Evolutionary conservation across 2,329 filamentous ascomycete genomes (phyloP), one percentile per base, ranked within the genome.

Genomic region (Aspergillus pseudotamarii): DNA sequence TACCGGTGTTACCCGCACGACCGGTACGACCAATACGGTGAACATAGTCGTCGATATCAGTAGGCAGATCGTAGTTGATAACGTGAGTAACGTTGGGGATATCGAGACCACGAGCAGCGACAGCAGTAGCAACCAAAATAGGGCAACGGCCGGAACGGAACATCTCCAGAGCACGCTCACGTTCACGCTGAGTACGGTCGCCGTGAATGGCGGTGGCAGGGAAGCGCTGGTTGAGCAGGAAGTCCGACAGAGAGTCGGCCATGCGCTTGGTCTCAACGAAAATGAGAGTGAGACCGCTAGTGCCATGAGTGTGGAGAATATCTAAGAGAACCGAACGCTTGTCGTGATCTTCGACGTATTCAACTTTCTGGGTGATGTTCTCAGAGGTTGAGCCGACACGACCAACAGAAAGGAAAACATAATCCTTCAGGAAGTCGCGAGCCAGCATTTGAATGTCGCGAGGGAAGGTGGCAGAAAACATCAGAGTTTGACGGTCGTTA

Each of bases 251-350:
- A 19, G 94, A 94, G 80, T 99, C 95, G 65, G 95, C 95, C 94
- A 98, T 98, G 73, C 95, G 94, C 90, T 99, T 99, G 66, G 95
- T 98, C 86, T 98, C 95, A 67, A 99, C 95, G 82, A 99, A 99
- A 78, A 99, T 97, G 66, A 99, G 85, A 19, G 94, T 98, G 65
- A 98, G 86, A 75, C 94, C 94, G 65, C 84, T 91, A 64, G 90
- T 92, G 55, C 78, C 78, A 74, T 97, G 93, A 48, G 93, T 97
- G 86, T 98, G 94, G 60, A 99, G 89, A 69, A 99, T 98, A 75
- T 99, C 95, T 65, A 99, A 88, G 56, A 99, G 89, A 68, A 98
- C 94, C 61, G 95, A 98, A 78, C 94, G 93, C 89, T 99, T 99
- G 87, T 99, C 95, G 67, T 88, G 83, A 73, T 98, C 95, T 83